Percentiles rank a stretch among this genome's conserved stretches.
Conservation (phyloP, 805 yeast genomes). For the Yueomyces sinensis region DNA sequence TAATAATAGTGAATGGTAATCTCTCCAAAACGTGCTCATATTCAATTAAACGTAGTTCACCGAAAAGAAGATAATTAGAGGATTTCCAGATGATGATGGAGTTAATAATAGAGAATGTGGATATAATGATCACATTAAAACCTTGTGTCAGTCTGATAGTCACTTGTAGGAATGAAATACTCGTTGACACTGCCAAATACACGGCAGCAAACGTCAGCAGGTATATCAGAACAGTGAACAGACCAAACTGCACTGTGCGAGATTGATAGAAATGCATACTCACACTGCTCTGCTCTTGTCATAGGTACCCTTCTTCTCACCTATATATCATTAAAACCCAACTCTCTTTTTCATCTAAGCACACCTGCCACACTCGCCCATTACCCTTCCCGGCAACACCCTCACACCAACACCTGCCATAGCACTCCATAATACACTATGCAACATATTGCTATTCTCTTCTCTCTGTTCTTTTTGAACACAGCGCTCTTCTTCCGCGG, state of each 20-base stretch:
- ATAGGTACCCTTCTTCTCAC: no score
- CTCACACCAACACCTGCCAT: neutral
- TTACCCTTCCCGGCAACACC: neutral
- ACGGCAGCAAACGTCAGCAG: conserved; percentile 10
- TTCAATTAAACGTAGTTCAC: conserved; percentile 63
- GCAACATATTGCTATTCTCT: no score
- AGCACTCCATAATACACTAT: no score
- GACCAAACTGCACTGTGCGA: conserved; percentile 8
- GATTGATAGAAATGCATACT: conserved; percentile 1
- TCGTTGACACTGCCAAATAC: conserved; percentile 12
- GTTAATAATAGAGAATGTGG: conserved; percentile 32
- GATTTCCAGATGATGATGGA: conserved; percentile 31
- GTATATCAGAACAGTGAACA: conserved; percentile 9
- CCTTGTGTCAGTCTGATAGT: conserved; percentile 41
- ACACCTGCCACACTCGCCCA: neutral
- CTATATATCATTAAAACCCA: no score
- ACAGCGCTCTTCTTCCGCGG: no score
- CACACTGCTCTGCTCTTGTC: no score
- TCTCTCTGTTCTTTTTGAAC: no score
- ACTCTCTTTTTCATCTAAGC: neutral
- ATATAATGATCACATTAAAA: conserved; percentile 27
- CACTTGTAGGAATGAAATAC: conserved; percentile 27
- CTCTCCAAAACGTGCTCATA: conserved; percentile 59
- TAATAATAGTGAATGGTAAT: conserved; percentile 50
- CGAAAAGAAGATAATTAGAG: conserved; percentile 48